phyloP scores from a whole-genome alignment of 2,329 filamentous ascomycete species.

The Neurospora sp. region DNA sequence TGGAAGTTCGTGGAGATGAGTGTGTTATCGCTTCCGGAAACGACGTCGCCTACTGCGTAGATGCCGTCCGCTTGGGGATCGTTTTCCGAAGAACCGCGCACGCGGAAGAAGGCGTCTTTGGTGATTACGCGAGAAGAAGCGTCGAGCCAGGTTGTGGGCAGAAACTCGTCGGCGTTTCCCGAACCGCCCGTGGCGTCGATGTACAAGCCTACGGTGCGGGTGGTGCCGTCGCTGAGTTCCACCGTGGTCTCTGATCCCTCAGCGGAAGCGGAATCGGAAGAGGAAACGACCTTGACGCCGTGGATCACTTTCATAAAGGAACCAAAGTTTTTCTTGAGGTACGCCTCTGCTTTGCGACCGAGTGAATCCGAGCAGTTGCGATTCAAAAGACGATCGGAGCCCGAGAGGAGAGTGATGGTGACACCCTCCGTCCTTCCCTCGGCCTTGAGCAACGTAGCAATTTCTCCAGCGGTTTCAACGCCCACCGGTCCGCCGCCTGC shows the following conservation, averaged over 20 bases:
- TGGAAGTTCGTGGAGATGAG: background rate
- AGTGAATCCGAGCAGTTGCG: background rate
- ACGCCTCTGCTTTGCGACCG: background rate
- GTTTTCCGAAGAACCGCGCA: background rate
- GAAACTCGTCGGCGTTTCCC: background rate
- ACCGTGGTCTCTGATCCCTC: background rate
- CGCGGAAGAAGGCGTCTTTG: background rate
- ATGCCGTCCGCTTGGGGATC: background rate
- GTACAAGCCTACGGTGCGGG: background rate
- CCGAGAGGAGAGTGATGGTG: background rate
- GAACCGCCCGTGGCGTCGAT: constrained; percentile 2
- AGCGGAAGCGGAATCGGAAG: background rate
- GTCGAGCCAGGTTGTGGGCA: constrained; percentile 1
- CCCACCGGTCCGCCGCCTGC: constrained; percentile 5
- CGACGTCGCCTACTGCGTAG: constrained; percentile 2
- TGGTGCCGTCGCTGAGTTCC: background rate
- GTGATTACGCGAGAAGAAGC: background rate
- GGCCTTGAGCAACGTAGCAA: background rate
- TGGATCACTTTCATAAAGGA: background rate
- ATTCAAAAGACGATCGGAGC: background rate
- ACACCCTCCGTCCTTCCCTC: background rate
- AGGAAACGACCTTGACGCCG: background rate
- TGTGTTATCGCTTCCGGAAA: constrained; percentile 1
- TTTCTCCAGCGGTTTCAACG: constrained; percentile 1
- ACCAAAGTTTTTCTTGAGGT: background rate